phyloP scores from a whole-genome alignment of 1,284 basidiomycete species.

The Puccinia brachypodii region DNA sequence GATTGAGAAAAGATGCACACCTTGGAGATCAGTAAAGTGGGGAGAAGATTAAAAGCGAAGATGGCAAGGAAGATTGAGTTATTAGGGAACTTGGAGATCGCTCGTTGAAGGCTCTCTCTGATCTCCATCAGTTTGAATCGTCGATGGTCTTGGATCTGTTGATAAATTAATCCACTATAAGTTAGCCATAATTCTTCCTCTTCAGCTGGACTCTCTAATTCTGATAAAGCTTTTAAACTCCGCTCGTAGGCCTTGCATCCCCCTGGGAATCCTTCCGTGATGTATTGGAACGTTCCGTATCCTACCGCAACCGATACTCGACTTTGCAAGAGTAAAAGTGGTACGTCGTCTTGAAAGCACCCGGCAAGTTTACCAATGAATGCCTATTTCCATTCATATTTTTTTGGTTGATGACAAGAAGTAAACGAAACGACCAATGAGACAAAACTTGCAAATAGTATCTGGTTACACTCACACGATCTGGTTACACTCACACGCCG shows the following conservation, averaged over 20 bases:
- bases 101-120: slow-evolving; percentile 64
- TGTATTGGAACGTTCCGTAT: slow-evolving; percentile 35
- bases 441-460: background rate
- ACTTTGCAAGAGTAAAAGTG: background rate
- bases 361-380: slow-evolving; percentile 29
- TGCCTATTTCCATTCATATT: background rate
- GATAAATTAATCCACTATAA: slow-evolving; percentile 66
- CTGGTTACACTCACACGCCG: slow-evolving; percentile 49
- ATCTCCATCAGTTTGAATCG: slow-evolving; percentile 66
- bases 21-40: slow-evolving; percentile 3
- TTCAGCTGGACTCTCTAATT: slow-evolving; percentile 54
- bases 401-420: background rate
- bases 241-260: slow-evolving; percentile 21
- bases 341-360: slow-evolving; percentile 28
- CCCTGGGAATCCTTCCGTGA: slow-evolving; percentile 21
- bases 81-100: slow-evolving; percentile 66
- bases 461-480: too few relatives aligned
- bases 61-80: slow-evolving; percentile 74
- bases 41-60: slow-evolving; percentile 66
- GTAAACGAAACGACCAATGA: background rate
- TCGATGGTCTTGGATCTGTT: slow-evolving; percentile 64
- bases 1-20: slow-evolving; percentile 59
- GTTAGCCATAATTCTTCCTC: slow-evolving; percentile 67
- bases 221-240: slow-evolving; percentile 48
- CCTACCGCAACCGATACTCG: slow-evolving; percentile 23